Percentiles rank a stretch among this genome's conserved stretches.
phyloP scores from a whole-genome alignment of 495 filamentous ascomycete species.

The Penicillium canescens region DNA sequence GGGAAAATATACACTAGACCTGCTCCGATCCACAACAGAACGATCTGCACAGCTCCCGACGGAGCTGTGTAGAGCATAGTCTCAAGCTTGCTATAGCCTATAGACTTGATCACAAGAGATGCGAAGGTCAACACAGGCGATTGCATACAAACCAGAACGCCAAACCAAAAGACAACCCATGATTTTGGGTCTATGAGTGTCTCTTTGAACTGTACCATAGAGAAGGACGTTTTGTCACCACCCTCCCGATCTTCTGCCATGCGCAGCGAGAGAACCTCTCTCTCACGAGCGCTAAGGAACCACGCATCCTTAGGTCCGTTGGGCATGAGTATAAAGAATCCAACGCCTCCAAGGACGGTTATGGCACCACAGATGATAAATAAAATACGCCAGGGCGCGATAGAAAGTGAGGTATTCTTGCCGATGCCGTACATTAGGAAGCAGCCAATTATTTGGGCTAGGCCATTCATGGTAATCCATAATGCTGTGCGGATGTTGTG shows the following conservation, averaged over 20 bases:
- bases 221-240: constrained; percentile 59
- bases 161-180: constrained; percentile 60
- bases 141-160: constrained; percentile 33
- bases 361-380: constrained; percentile 52
- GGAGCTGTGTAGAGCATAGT: constrained; percentile 35
- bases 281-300: constrained; percentile 55
- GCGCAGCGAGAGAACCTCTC: constrained; percentile 52
- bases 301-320: constrained; percentile 59
- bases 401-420: constrained; percentile 28
- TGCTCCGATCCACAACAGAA: constrained; percentile 32
- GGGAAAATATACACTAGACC: constrained; percentile 24
- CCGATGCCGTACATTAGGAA: constrained; percentile 59
- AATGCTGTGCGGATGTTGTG: constrained; percentile 38
- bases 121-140: constrained; percentile 32
- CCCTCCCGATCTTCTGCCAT: constrained; percentile 59
- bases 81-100: constrained; percentile 29
- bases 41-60: constrained; percentile 33
- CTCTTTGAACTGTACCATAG: constrained; percentile 55
- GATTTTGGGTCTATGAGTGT: constrained; percentile 57
- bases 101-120: constrained; percentile 33
- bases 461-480: constrained; percentile 58
- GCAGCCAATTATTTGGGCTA: constrained; percentile 54
- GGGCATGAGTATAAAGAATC: constrained; percentile 56
- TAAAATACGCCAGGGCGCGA: constrained; percentile 49
- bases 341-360: constrained; percentile 50